A percentile compares a stretch with the other conserved stretches of the same genome.
These are phyloP conservation scores for Bretschneidera sinensis DNA, from an alignment of 345 rosid species.

Conservation along the genomic window DNA sequence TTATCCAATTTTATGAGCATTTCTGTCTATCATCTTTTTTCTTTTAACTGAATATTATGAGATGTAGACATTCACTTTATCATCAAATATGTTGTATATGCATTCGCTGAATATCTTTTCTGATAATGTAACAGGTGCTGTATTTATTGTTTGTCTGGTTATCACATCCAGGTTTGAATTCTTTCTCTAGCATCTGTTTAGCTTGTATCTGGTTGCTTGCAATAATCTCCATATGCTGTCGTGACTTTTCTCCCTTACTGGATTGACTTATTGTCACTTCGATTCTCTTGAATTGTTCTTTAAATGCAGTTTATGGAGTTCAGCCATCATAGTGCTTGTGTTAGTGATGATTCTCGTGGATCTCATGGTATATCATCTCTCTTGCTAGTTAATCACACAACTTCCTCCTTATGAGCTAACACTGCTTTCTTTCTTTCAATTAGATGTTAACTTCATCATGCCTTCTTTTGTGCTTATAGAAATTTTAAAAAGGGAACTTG, in stretches of 20 bases:
- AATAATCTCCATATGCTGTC: not conserved
- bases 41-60: not conserved
- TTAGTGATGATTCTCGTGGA: conserved; percentile 81
- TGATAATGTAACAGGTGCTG: conserved; percentile 57
- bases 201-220: conserved; percentile 8
- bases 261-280: not conserved
- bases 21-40: not conserved
- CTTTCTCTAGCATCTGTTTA: conserved; percentile 16
- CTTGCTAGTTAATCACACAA: conserved; percentile 1
- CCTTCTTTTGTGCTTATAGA: too few relatives aligned
- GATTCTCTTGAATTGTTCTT: conserved; percentile 17
- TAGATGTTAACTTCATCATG: too few relatives aligned
- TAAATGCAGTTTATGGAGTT: conserved; percentile 75
- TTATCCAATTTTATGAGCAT: not conserved
- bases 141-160: conserved; percentile 69
- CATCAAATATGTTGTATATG: not conserved
- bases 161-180: conserved; percentile 73
- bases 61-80: not conserved
- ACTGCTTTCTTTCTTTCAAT: not conserved
- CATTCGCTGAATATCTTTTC: conserved; percentile 1
- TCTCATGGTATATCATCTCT: conserved; percentile 63
- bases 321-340: conserved; percentile 71
- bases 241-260: not conserved
- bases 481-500: not conserved
- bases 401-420: not conserved